Percentiles rank a stretch among this genome's conserved stretches.
phyloP scores from a whole-genome alignment of 805 yeast species.

The Torulaspora delbrueckii region DNA sequence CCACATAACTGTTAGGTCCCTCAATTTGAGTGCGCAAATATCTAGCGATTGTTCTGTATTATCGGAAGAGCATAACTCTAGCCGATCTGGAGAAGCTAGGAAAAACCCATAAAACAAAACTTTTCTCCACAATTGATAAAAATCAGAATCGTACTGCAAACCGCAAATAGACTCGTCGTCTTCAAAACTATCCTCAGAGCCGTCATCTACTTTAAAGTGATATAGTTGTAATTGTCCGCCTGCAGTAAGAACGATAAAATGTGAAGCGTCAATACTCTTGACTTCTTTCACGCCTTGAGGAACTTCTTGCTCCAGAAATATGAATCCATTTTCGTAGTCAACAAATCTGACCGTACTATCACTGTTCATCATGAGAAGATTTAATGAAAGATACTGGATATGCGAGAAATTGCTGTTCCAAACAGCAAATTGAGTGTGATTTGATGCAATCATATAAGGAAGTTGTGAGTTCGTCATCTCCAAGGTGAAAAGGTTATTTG shows the following conservation, averaged over 20 bases:
- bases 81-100: slow-evolving; percentile 18
- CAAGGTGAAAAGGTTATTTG: slow-evolving; percentile 17
- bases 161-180: slow-evolving; percentile 23
- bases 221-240: slow-evolving; percentile 20
- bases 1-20: slow-evolving; percentile 33
- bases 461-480: slow-evolving; percentile 6
- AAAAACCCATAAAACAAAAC: slow-evolving; percentile 28
- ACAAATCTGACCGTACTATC: slow-evolving; percentile 18
- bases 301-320: slow-evolving; percentile 20
- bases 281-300: slow-evolving; percentile 26
- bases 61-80: slow-evolving; percentile 23
- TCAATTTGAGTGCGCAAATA: slow-evolving; percentile 29
- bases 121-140: slow-evolving; percentile 25
- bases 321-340: slow-evolving; percentile 29
- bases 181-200: slow-evolving; percentile 8
- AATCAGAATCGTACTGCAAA: slow-evolving; percentile 16
- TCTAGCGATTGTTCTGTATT: slow-evolving; percentile 24
- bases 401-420: slow-evolving; percentile 18
- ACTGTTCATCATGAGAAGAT: slow-evolving; percentile 22
- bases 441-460: slow-evolving; percentile 16
- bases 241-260: slow-evolving; percentile 23
- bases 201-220: slow-evolving; percentile 27
- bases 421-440: slow-evolving; percentile 19
- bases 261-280: slow-evolving; percentile 13
- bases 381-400: slow-evolving; percentile 20